Percentiles rank a stretch among this genome's conserved stretches.
Evolutionary conservation across 306 rosid species (phyloP).

Genomic region (Lathyrus sativus): DNA sequence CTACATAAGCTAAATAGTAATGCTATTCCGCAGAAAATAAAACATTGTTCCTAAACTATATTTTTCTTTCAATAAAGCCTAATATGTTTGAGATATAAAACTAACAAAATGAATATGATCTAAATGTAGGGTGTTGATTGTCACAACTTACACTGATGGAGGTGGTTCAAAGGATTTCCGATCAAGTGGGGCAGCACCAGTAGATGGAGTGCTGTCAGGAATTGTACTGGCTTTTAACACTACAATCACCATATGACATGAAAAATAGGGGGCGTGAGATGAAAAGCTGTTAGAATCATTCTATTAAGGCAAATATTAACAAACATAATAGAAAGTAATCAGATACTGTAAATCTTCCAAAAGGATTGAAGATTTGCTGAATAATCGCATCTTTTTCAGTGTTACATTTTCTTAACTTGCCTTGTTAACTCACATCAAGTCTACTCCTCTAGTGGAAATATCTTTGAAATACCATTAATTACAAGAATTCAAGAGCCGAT

Average conservation of each 20-base stretch:
- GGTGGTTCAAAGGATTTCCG: constrained; percentile 75
- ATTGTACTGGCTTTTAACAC: constrained; percentile 80
- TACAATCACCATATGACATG: constrained; percentile 45
- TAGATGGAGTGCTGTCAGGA: constrained; percentile 65
- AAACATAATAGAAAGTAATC: not conserved
- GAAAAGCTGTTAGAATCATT: constrained; percentile 20
- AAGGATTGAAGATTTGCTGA: not conserved
- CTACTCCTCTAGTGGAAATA: not conserved
- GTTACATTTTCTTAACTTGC: not conserved
- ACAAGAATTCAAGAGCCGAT: not conserved
- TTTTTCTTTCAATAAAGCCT: constrained; percentile 7
- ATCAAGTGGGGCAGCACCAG: constrained; percentile 68
- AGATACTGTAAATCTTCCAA: constrained; percentile 9
- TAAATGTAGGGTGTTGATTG: constrained; percentile 25
- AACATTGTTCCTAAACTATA: not conserved
- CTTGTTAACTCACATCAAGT: not conserved
- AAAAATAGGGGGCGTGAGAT: not conserved
- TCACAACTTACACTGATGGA: constrained; percentile 70
- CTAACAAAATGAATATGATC: constrained; percentile 1
- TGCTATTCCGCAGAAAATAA: constrained; percentile 12
- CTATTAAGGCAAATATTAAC: constrained; percentile 9
- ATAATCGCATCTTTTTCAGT: not conserved
- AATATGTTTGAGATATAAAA: constrained; percentile 31
- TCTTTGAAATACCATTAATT: not conserved
- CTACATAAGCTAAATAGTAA: not conserved